Conservation (phyloP, 371 early-diverging fungal genomes). For the Dichotomocladium elegans region DNA sequence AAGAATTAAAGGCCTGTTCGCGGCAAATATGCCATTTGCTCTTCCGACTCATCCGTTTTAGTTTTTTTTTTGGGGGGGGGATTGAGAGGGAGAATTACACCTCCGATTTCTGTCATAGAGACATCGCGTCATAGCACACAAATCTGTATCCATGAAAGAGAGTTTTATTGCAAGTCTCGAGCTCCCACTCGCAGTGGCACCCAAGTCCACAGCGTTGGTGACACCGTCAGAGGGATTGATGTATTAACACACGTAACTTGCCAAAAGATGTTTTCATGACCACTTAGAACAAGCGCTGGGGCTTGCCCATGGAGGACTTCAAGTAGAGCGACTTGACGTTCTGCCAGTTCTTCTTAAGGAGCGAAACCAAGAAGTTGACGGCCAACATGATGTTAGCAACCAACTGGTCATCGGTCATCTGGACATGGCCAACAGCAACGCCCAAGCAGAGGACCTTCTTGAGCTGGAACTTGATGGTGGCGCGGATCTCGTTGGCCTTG, state of each 20-base stretch:
- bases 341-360: slow-evolving; percentile 99
- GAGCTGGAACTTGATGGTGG: slow-evolving; percentile 99
- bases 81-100: no score
- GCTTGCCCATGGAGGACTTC: slow-evolving; percentile 98
- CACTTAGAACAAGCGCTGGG: slow-evolving; percentile 75
- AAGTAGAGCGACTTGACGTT: slow-evolving; percentile 98
- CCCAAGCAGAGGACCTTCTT: slow-evolving; percentile 98
- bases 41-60: neutral
- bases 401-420: slow-evolving; percentile 94
- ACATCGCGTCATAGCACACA: no score
- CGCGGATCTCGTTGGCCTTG: slow-evolving; percentile 92
- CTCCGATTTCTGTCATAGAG: no score
- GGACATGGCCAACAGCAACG: slow-evolving; percentile 96
- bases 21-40: neutral
- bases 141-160: neutral
- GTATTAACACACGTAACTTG: slow-evolving; percentile 5
- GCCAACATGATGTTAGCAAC: slow-evolving; percentile 97
- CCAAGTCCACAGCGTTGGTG: slow-evolving; percentile 9
- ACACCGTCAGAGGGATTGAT: slow-evolving; percentile 13
- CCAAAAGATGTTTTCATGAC: neutral
- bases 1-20: no score
- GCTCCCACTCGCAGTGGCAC: slow-evolving; percentile 10
- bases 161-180: slow-evolving; percentile 5
- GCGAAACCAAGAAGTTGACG: slow-evolving; percentile 96
- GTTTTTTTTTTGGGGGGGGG: no score